Evolutionary conservation across 495 filamentous ascomycete genomes (phyloP).

Genomic region (Viridothelium virens): DNA sequence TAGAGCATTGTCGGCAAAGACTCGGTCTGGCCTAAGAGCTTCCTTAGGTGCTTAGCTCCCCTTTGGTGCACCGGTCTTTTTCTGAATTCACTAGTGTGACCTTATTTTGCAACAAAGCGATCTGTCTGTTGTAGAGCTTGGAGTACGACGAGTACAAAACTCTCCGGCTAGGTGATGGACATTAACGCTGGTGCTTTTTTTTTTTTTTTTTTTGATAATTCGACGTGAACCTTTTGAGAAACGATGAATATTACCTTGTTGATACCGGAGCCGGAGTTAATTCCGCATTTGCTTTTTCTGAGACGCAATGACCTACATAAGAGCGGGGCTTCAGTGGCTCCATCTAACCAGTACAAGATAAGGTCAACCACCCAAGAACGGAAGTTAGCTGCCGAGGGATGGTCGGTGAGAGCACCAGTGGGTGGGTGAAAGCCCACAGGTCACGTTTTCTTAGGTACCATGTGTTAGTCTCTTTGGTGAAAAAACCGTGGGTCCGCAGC

Average conservation of each 20-base stretch:
- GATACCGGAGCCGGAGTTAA: not conserved
- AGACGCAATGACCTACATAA: not conserved
- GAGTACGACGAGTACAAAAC: not conserved
- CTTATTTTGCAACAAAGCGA: too few relatives aligned
- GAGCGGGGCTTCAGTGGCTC: not conserved
- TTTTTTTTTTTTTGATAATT: too few relatives aligned
- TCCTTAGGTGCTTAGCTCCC: not conserved
- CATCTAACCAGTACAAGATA: constrained; percentile 1
- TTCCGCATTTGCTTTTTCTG: not conserved
- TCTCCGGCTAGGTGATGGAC: too few relatives aligned
- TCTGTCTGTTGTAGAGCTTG: too few relatives aligned
- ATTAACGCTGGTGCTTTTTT: too few relatives aligned
- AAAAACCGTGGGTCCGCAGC: too few relatives aligned
- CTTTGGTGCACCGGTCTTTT: not conserved
- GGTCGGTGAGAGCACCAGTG: not conserved
- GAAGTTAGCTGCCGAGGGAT: not conserved
- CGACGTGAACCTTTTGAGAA: not conserved
- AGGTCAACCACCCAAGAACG: constrained; percentile 3
- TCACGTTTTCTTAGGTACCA: not conserved
- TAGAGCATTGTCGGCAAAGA: not conserved
- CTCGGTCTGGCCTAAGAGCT: not conserved
- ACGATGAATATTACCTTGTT: too few relatives aligned
- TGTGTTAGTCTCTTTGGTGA: too few relatives aligned
- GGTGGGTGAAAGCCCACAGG: not conserved
- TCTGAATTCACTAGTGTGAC: not conserved